Base-by-base conservation (phyloP, 2,329 filamentous ascomycete genomes). In the Exophiala sp. region DNA sequence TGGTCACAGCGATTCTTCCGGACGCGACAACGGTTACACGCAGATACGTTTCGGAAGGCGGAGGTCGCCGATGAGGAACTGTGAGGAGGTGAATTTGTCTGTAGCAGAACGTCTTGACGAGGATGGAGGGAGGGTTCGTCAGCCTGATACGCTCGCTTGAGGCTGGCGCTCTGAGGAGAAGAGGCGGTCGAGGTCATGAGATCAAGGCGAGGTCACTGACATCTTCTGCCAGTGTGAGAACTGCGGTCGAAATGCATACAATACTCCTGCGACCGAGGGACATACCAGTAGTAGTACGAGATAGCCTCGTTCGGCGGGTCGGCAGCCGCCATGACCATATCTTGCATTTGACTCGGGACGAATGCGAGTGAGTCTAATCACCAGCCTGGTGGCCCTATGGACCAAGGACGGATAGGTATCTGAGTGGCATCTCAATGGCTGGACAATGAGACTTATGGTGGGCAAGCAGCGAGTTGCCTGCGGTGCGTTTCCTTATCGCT, bases 1-100 rank as follows among this genome's bases (percentile, higher is more conserved):
- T 96, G 91, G 69, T 97, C 91, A 70, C 91, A 97, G 46, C 89
- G 79, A 66, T 96, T 97, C 75, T 97, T 97, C 63, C 91, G 81
- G 66, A 94, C 72, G 39, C 91, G 81, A 68, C 91, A 97, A 34
- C 89, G 81, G 72, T 96, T 95, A 70, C 91, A 97, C 49, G 91
- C 91, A 67, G 87, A 94, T 58, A 97, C 91, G 67, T 90, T 91
- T 61, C 86, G 83, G 64, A 91, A 91, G 58, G 72, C 70, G 7
- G 72, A 71, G 38, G 69, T 68, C 46, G 62, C 56, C 47, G 60
- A 48, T 22, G 62, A 54, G 10, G 64, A 61, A 37, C 58, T 61
- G 19, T 41, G 42, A 29, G 51, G 45, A 49, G 60, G 56, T 30
- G 60, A 58, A 37, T 46, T 48, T 24, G 49, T 40, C 5, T 46